Conservation (phyloP, 768 basidiomycete species). For the Panellus pusillus region DNA sequence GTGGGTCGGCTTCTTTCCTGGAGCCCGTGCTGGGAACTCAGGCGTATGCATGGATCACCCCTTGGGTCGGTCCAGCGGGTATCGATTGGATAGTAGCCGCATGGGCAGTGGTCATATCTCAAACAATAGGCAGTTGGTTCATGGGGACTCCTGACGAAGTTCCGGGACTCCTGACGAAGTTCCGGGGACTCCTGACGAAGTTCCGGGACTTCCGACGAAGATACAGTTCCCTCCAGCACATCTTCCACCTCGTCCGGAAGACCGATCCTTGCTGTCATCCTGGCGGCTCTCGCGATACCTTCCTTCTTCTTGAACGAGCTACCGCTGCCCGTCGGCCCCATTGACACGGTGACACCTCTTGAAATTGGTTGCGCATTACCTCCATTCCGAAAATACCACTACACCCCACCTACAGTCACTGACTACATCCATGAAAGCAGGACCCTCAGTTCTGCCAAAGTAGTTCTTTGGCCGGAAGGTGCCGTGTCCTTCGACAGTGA, state of each 20-base stretch:
- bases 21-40: slow-evolving; percentile 54
- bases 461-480: slow-evolving; percentile 82
- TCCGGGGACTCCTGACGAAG: slow-evolving; percentile 33
- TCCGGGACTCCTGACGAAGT: too few relatives aligned
- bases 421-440: slow-evolving; percentile 64
- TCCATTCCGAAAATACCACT: slow-evolving; percentile 38
- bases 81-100: slow-evolving; percentile 76
- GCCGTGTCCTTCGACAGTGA: slow-evolving; percentile 64
- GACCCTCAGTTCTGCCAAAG: slow-evolving; percentile 46
- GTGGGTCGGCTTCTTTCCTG: slow-evolving; percentile 73
- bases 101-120: slow-evolving; percentile 69
- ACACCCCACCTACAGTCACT: slow-evolving; percentile 44
- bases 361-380: slow-evolving; percentile 72
- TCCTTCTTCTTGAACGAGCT: slow-evolving; percentile 44
- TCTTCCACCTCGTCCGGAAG: slow-evolving; percentile 25
- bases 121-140: slow-evolving; percentile 54
- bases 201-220: slow-evolving; percentile 30
- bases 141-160: slow-evolving; percentile 44
- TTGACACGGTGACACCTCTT: slow-evolving; percentile 48
- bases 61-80: slow-evolving; percentile 54
- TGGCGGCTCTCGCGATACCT: slow-evolving; percentile 54
- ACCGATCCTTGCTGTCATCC: slow-evolving; percentile 37
- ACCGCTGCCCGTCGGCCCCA: slow-evolving; percentile 27
- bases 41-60: slow-evolving; percentile 65
- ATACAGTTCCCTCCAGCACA: slow-evolving; percentile 10